Percentiles rank a stretch among this genome's conserved stretches.
Evolutionary conservation across 805 yeast species (phyloP).

Genomic region (Cyberlindnera americana): DNA sequence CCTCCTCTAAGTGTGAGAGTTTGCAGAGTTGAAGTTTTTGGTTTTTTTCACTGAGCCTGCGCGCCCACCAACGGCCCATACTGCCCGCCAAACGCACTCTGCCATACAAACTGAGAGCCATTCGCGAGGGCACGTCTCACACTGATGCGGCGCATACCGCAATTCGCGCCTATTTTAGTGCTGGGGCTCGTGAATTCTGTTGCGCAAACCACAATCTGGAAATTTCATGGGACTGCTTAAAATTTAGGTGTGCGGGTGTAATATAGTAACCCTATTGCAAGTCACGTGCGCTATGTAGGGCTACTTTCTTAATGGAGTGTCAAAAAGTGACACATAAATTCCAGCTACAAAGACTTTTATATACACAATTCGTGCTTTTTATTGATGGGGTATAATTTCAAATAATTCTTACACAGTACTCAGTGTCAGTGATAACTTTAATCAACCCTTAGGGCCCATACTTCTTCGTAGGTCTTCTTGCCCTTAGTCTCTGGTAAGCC

Average conservation of each 20-base stretch:
- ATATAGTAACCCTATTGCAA: not conserved
- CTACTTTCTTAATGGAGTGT: not conserved
- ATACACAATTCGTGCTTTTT: not conserved
- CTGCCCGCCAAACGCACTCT: not conserved
- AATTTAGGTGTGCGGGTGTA: slow-evolving; percentile 4
- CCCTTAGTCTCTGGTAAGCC: slow-evolving; percentile 79
- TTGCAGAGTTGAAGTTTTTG: slow-evolving; percentile 20
- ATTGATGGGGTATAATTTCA: not conserved
- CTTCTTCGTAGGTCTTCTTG: slow-evolving; percentile 54
- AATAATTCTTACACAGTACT: no score
- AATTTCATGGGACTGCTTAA: not conserved
- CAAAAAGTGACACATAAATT: no score
- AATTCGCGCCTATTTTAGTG: not conserved
- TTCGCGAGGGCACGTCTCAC: slow-evolving; percentile 3
- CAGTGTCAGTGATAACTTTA: no score
- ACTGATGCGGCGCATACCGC: slow-evolving; percentile 2
- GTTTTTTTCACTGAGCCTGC: slow-evolving; percentile 20
- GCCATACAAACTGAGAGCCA: slow-evolving; percentile 2
- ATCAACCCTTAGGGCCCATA: slow-evolving; percentile 47
- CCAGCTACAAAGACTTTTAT: no score
- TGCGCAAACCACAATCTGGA: slow-evolving; percentile 1
- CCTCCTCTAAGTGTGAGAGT: slow-evolving; percentile 7
- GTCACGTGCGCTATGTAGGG: slow-evolving; percentile 1
- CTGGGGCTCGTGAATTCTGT: not conserved
- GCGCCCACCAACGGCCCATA: slow-evolving; percentile 2